Conservation (phyloP, 148 eudicot species). For the Rhododendron ferrugineum region DNA sequence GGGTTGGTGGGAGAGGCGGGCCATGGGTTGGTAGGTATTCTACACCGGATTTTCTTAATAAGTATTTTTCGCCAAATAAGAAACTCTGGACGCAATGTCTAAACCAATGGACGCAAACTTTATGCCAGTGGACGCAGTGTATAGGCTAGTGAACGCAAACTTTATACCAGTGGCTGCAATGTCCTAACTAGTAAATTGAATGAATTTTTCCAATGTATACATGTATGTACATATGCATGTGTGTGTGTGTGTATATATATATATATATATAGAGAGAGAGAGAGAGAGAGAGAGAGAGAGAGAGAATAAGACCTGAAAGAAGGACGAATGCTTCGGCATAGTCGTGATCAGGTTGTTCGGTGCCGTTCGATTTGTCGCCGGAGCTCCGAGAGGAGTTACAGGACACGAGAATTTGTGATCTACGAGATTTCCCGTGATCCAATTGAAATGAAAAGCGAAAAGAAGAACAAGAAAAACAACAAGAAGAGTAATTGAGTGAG, state of each 20-base stretch:
- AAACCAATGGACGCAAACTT: not conserved
- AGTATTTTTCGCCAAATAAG: too few species aligned
- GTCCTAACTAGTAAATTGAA: not conserved
- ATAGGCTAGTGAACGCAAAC: not conserved
- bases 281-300: not conserved
- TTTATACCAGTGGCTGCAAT: not conserved
- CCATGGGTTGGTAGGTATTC: too few species aligned
- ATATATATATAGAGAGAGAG: not conserved
- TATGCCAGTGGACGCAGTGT: not conserved
- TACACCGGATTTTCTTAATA: not conserved
- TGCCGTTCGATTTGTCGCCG: constrained; percentile 15
- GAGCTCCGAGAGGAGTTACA: constrained; percentile 37
- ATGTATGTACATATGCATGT: too few species aligned
- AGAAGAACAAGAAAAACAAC: not conserved
- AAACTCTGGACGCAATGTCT: not conserved
- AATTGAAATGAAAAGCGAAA: constrained; percentile 6
- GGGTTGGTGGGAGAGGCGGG: too few species aligned
- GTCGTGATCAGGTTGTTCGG: constrained; percentile 31
- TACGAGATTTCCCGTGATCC: not conserved
- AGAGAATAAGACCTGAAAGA: constrained; percentile 38
- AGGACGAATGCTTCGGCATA: constrained; percentile 56
- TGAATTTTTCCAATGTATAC: not conserved
- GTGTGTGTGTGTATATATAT: not conserved
- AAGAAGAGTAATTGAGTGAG: constrained; percentile 3
- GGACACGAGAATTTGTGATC: constrained; percentile 9